Percentiles rank a stretch among this genome's conserved stretches.
These are phyloP conservation scores for Cryptosporidium ryanae DNA, from an alignment of 169 alveolate species.

Conservation along the genomic window DNA sequence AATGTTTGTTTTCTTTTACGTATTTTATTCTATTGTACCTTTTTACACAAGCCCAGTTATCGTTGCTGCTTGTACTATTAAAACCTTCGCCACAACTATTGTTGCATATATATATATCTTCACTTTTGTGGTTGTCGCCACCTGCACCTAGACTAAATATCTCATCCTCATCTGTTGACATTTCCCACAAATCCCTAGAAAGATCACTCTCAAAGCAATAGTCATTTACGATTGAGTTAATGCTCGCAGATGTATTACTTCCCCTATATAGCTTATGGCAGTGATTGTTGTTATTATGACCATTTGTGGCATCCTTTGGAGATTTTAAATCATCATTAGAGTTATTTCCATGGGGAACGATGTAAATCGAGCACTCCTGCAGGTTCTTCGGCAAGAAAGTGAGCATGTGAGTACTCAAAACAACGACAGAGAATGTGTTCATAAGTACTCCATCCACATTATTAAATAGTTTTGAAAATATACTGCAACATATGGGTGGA, in stretches of 20 bases:
- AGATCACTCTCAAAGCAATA: constrained; percentile 26
- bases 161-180: constrained; percentile 33
- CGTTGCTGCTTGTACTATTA: background rate
- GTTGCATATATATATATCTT: background rate
- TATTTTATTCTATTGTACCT: background rate
- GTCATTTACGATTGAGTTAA: constrained; percentile 30
- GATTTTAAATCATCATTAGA: background rate
- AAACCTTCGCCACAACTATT: background rate
- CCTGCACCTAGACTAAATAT: background rate
- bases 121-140: background rate
- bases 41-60: background rate
- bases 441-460: constrained; percentile 41
- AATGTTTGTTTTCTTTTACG: background rate
- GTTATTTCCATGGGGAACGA: background rate
- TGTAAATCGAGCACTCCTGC: background rate
- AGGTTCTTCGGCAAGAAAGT: constrained; percentile 38
- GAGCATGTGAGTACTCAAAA: constrained; percentile 38
- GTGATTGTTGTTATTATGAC: background rate
- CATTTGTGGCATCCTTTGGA: background rate
- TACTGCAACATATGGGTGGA: constrained; percentile 52
- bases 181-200: constrained; percentile 54
- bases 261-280: background rate
- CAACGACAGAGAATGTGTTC: constrained; percentile 4
- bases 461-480: constrained; percentile 55
- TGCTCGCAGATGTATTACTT: constrained; percentile 8